phyloP scores from a whole-genome alignment of 257 asterid genomes.

The Solanum chiquidenum region DNA sequence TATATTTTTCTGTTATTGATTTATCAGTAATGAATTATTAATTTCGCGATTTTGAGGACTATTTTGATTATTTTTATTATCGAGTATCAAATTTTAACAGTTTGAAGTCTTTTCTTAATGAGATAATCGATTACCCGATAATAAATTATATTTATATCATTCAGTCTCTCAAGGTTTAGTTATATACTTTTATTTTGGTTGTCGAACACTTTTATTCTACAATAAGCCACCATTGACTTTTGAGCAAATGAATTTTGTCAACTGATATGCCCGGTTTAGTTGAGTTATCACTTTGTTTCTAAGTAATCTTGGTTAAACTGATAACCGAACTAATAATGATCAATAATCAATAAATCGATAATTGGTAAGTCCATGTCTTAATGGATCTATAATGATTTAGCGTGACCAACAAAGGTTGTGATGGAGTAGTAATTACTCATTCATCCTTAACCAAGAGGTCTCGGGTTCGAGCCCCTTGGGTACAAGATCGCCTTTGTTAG shows the following conservation, averaged over 20 bases:
- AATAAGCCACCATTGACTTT: no score
- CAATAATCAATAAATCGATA: no score
- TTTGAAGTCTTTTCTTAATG: neutral
- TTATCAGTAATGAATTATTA: no score
- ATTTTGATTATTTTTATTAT: no score
- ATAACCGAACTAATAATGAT: no score
- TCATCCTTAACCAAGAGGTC: no score
- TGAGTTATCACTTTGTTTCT: neutral
- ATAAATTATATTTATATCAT: no score
- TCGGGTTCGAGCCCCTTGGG: fast-evolving
- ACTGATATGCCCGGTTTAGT: neutral
- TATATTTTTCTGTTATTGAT: neutral
- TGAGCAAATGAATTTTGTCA: neutral
- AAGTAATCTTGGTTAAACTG: neutral
- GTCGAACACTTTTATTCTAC: neutral
- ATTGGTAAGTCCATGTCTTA: neutral
- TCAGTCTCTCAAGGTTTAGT: no score
- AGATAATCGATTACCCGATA: no score
- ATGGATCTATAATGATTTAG: no score
- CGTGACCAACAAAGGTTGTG: neutral
- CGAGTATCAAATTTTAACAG: fast-evolving
- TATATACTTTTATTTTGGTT: neutral
- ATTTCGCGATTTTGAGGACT: neutral
- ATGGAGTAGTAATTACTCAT: fast-evolving
- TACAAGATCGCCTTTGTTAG: neutral